Percentiles rank a stretch among this genome's conserved stretches.
These are phyloP conservation scores for Onygenales sp. DNA, from an alignment of 2,329 filamentous ascomycete genomes.

Conservation along the genomic window DNA sequence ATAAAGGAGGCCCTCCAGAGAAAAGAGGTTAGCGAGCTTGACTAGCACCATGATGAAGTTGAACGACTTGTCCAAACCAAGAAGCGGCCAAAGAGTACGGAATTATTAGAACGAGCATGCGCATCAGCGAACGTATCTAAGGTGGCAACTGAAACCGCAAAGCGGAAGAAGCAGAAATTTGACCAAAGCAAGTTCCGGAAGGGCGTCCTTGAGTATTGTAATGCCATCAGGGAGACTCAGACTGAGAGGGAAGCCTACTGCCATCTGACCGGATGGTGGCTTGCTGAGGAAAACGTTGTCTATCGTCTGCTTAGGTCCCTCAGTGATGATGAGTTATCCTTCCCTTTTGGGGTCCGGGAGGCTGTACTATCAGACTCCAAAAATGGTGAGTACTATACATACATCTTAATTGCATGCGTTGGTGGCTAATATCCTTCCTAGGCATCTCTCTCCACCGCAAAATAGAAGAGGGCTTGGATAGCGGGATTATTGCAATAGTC, in stretches of 20 bases:
- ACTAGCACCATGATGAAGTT: too few species aligned
- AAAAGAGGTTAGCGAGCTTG: too few species aligned
- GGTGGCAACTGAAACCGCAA: not conserved
- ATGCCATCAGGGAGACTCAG: too few species aligned
- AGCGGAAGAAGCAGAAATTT: not conserved
- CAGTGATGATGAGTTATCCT: conserved; percentile 6
- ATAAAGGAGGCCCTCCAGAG: too few species aligned
- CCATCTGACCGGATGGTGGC: conserved; percentile 5
- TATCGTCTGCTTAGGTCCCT: not conserved
- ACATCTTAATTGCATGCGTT: not conserved
- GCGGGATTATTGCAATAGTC: conserved; percentile 3
- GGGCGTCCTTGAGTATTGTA: not conserved
- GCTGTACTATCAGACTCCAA: conserved; percentile 6
- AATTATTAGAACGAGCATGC: too few species aligned
- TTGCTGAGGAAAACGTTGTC: too few species aligned
- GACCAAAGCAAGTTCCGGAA: not conserved
- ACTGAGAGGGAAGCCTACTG: not conserved
- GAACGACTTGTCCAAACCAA: too few species aligned
- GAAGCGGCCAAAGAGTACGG: too few species aligned
- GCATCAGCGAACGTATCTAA: too few species aligned
- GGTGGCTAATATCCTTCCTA: not conserved
- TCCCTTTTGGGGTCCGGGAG: conserved; percentile 12
- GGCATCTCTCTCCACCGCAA: conserved; percentile 1
- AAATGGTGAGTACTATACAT: conserved; percentile 8
- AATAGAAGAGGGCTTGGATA: conserved; percentile 4